A percentile compares a stretch with the other conserved stretches of the same genome.
These are phyloP conservation scores for Beauveria sp. DNA, from an alignment of 2,329 filamentous ascomycete species.

Conservation along the genomic window DNA sequence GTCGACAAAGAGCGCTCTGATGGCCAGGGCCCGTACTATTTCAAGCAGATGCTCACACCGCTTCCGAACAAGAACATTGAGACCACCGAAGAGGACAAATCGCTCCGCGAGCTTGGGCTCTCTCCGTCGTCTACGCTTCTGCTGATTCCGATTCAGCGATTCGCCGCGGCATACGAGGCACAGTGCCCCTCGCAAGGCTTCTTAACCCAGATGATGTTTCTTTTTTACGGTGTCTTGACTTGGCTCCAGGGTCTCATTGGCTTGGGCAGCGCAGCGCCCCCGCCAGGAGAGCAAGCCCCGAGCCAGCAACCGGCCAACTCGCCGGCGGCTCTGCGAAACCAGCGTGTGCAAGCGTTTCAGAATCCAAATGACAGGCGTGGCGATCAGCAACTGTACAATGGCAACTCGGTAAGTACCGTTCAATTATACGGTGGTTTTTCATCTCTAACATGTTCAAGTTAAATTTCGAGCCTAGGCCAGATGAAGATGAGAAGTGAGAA, in stretches of 20 bases:
- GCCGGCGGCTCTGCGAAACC: constrained; percentile 17
- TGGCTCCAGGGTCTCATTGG: constrained; percentile 23
- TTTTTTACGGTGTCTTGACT: constrained; percentile 23
- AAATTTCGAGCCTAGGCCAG: constrained; percentile 60
- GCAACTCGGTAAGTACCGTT: constrained; percentile 64
- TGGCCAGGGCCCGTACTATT: constrained; percentile 61
- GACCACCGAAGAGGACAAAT: constrained; percentile 63
- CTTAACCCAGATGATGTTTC: constrained; percentile 22
- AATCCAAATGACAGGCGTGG: constrained; percentile 41
- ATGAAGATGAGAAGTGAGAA: constrained; percentile 42
- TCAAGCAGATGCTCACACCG: constrained; percentile 77
- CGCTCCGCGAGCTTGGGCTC: constrained; percentile 62
- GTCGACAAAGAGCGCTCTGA: constrained; percentile 57
- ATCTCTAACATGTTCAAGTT: constrained; percentile 38
- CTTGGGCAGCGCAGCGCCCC: constrained; percentile 14
- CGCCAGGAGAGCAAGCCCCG: not conserved
- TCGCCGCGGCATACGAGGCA: constrained; percentile 32
- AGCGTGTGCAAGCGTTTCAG: constrained; percentile 12
- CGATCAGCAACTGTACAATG: constrained; percentile 77
- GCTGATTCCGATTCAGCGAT: constrained; percentile 59
- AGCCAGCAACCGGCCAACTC: not conserved
- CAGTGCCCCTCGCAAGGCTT: constrained; percentile 19
- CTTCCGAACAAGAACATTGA: constrained; percentile 68
- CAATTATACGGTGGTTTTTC: not conserved
- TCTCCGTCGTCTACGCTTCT: constrained; percentile 76